phyloP scores from a whole-genome alignment of 352 stramenopile species.

The Phytophthora fragariaefolia region DNA sequence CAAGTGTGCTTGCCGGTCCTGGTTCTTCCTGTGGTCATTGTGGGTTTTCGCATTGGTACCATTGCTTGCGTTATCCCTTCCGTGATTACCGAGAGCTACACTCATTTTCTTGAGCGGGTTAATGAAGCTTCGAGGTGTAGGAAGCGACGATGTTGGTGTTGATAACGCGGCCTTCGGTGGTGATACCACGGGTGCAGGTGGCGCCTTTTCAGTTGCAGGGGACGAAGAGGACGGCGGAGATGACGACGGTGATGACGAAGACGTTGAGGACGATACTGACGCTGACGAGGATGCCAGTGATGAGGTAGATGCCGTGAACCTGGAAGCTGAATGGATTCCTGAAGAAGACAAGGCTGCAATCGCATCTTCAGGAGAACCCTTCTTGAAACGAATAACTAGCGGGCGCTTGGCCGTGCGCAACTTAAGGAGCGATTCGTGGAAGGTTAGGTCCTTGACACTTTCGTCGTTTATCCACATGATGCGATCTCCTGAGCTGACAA shows the following conservation, averaged over 20 bases:
- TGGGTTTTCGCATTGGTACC: slow-evolving; percentile 41
- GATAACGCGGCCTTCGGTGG: slow-evolving; percentile 31
- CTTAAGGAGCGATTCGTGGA: slow-evolving; percentile 87
- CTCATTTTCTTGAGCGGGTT: slow-evolving; percentile 74
- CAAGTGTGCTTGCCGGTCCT: slow-evolving; percentile 32
- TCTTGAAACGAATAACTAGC: slow-evolving; percentile 87
- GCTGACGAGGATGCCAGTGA: slow-evolving; percentile 37
- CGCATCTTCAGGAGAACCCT: slow-evolving; percentile 55
- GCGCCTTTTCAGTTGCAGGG: slow-evolving; percentile 18
- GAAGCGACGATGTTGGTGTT: slow-evolving; percentile 15
- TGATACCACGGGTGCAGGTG: slow-evolving; percentile 15
- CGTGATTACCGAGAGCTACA: slow-evolving; percentile 46
- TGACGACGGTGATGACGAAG: slow-evolving; percentile 22
- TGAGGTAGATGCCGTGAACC: slow-evolving; percentile 31
- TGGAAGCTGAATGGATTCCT: slow-evolving; percentile 30
- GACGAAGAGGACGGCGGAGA: slow-evolving; percentile 28
- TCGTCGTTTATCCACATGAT: slow-evolving; percentile 90
- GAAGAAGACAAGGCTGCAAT: slow-evolving; percentile 34
- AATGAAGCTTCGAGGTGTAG: slow-evolving; percentile 53
- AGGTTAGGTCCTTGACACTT: slow-evolving; percentile 67
- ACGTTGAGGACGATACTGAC: slow-evolving; percentile 34
- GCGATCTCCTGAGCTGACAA: slow-evolving; percentile 67
- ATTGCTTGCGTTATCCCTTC: slow-evolving; percentile 52
- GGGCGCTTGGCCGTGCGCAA: slow-evolving; percentile 83
- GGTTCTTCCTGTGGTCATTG: slow-evolving; percentile 39